These are phyloP conservation scores for Ophiostoma sp. DNA, from an alignment of 2,329 filamentous ascomycete genomes.

Conservation along the genomic window DNA sequence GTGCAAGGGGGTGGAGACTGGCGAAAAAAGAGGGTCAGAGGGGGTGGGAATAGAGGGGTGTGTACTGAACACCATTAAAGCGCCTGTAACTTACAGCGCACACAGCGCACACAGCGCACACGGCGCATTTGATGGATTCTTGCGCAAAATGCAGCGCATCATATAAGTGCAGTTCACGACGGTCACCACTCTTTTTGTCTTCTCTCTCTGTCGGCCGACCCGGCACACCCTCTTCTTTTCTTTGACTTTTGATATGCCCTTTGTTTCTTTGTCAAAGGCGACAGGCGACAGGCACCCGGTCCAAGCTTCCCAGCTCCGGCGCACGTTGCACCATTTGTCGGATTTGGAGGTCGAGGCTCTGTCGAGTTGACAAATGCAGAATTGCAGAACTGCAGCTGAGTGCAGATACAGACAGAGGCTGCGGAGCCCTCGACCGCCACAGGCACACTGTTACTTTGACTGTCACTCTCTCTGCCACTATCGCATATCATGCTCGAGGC, in stretches of 20 bases:
- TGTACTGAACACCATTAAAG: background rate
- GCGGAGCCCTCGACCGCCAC: too few species aligned
- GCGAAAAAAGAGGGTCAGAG: background rate
- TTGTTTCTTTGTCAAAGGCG: background rate
- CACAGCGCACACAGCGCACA: too few species aligned
- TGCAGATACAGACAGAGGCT: too few species aligned
- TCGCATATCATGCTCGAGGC: background rate
- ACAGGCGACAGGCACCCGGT: conserved; percentile 5
- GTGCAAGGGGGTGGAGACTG: conserved; percentile 19
- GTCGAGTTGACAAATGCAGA: background rate
- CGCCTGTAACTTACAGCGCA: background rate
- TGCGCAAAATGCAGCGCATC: background rate
- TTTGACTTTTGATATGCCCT: background rate
- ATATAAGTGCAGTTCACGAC: background rate
- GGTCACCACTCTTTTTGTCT: background rate
- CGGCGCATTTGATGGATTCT: background rate
- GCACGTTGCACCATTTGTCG: background rate
- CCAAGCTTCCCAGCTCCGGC: background rate
- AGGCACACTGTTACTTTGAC: too few species aligned
- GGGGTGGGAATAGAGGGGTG: background rate
- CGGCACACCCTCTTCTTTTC: background rate
- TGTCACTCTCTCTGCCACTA: too few species aligned
- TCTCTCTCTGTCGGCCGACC: background rate
- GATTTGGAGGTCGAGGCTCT: background rate
- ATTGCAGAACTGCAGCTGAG: too few species aligned